Evolutionary conservation across 108 stramenopile genomes (phyloP), one percentile per base, ranked within the genome.

Genomic region (Pseudonitzschia multiseries): DNA sequence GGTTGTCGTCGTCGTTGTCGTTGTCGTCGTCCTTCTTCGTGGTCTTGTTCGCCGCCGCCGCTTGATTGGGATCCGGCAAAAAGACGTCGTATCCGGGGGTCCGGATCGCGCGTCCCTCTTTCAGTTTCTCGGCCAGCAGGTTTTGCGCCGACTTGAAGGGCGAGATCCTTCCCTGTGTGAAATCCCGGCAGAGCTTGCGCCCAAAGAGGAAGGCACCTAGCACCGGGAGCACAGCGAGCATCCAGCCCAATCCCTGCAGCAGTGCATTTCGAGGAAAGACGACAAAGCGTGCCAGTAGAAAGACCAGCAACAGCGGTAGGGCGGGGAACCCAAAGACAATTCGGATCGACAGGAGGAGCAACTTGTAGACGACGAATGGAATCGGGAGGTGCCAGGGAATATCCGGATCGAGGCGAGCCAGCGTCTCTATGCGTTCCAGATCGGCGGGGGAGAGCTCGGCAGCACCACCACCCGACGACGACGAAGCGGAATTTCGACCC

Each of bases 91-190:
- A 88, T 15, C 62, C 62, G 0, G 46, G 67, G n/a, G 79, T 65
- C 44, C 85, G 75, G 46, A 77, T 69, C 13, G 87, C 84, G 2
- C 83, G 61, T 33, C 76, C 82, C 18, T 31, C 18, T 65, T 32
- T 22, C 29, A 73, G 48, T 26, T 63, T 61, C 22, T 73, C 24
- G n/a, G 41, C 75, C 87, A 43, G 50, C 82, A 62, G 79, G 84
- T 17, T 83, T 83, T 22, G 84, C 74, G 53, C 87, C 87, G 52
- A 60, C 80, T 41, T 72, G 72, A 65, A 87, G 84, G 69, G 84
- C 81, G 87, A 86, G 76, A 10, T 84, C 78, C 62, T 87, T 87
- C 51, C 59, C 18, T 87, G 27, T 0, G 32, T 61, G 17, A 61
- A 33, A 18, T 33, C 59, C 9, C 12, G 14, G 32, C 32, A 61